Evolutionary conservation across 164 flowering plant genomes (phyloP).

Genomic region (Magnolia sinica): DNA sequence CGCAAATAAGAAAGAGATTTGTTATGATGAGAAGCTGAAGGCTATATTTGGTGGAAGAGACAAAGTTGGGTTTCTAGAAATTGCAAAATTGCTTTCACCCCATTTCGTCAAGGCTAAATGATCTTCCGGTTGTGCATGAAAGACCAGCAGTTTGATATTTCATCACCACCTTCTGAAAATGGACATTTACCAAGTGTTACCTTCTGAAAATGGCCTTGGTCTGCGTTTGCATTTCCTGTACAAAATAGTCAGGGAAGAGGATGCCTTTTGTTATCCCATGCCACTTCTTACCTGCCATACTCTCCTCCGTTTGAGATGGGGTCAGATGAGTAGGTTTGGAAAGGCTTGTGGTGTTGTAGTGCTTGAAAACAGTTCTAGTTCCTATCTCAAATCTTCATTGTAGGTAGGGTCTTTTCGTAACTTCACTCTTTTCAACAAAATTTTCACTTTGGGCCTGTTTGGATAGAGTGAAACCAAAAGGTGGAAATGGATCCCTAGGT

Average conservation of each 20-base stretch:
- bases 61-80: slow-evolving; percentile 56
- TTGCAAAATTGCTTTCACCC: slow-evolving; percentile 37
- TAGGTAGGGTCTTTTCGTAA: neutral
- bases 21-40: slow-evolving; percentile 75
- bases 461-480: neutral
- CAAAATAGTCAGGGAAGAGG: neutral
- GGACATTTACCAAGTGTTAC: neutral
- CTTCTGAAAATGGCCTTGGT: neutral
- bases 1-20: slow-evolving; percentile 48
- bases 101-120: slow-evolving; percentile 55
- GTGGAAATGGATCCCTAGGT: too few species aligned
- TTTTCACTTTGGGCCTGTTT: neutral
- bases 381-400: neutral
- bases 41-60: slow-evolving; percentile 59
- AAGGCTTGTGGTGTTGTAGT: neutral
- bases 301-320: neutral
- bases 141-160: neutral
- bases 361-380: neutral
- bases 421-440: neutral
- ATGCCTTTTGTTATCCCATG: neutral
- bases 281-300: neutral
- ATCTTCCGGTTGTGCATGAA: neutral
- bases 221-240: neutral
- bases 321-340: neutral
- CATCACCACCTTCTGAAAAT: neutral